Evolutionary conservation across 1,139 yeast genomes (phyloP), one percentile per base, ranked within the genome.

Genomic region (Yamadazyma triangularis): DNA sequence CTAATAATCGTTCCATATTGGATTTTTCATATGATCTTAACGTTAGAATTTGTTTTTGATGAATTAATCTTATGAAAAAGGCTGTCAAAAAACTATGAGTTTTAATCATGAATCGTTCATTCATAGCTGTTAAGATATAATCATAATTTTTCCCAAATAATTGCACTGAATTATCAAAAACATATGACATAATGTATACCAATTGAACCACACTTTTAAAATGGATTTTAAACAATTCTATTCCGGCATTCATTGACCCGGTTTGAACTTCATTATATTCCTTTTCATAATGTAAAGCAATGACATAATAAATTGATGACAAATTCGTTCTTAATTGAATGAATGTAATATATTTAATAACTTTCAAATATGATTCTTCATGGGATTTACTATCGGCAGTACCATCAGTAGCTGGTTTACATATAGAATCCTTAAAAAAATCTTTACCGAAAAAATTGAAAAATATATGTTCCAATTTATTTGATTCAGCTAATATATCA

Each of bases 141-240:
- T 68, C 74, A 35, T 52, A 68, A 34, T 61, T 59, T 31, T 53
- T 51, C 1, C 73, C 74, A 47, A 68, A 68, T 16, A 66, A 47
- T 37, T 62, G 64, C 7, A 61, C 70, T 11, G 69, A 60, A 39
- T 66, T 63, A 33, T 68, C 74, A 33, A 67, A 53, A 5, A 60
- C 70, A 43, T 61, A 65, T 4, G 70, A 60, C 65, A 67, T 66
- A 25, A 68, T 64, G 41, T 64, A 68, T 13, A 66, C 66, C 39
- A 67, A 51, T 40, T 67, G 73, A 11, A 66, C 60, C 29, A 66
- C 72, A 42, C 66, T 56, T 35, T 64, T 62, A 32, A 63, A 56
- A 42, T 62, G 66, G 15, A 67, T 64, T 38, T 67, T 68, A 45
- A 65, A 68, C 9, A 68, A 48, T 38, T 66, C 73, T 13, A 65